These are phyloP conservation scores for Ensete glaucum DNA, from an alignment of 176 grass and related monocot species.

Conservation along the genomic window DNA sequence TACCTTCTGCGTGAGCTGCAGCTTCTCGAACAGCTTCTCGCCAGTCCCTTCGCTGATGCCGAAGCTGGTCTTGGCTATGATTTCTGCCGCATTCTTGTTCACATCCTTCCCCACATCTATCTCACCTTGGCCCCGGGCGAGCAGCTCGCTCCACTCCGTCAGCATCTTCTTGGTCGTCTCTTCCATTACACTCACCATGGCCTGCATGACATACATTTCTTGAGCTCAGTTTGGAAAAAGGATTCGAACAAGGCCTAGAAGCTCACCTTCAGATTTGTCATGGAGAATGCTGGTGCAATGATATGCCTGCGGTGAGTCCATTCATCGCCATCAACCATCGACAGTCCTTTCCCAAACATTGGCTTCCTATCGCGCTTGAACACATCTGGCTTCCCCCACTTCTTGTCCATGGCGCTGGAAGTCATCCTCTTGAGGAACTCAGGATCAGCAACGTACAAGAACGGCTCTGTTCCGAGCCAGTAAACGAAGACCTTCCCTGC, in stretches of 20 bases:
- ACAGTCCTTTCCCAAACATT: conserved; percentile 59
- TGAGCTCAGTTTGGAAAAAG: not conserved
- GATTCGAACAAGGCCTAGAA: not conserved
- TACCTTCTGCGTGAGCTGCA: conserved; percentile 56
- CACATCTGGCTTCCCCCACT: conserved; percentile 85
- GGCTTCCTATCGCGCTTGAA: conserved; percentile 80
- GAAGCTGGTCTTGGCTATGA: conserved; percentile 75
- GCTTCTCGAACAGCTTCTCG: conserved; percentile 46
- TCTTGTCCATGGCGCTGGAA: conserved; percentile 35
- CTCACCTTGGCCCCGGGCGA: conserved; percentile 7
- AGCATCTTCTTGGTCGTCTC: conserved; percentile 54
- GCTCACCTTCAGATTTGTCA: conserved; percentile 58
- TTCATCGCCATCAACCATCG: conserved; percentile 65
- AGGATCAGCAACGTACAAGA: conserved; percentile 77
- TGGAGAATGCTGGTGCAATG: conserved; percentile 76
- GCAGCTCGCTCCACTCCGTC: conserved; percentile 17
- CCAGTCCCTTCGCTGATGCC: conserved; percentile 48
- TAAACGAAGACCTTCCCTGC: conserved; percentile 67
- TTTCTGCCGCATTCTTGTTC: conserved; percentile 56
- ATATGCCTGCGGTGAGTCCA: conserved; percentile 60
- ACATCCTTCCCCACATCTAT: conserved; percentile 48
- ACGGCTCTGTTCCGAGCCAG: conserved; percentile 86
- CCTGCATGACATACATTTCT: conserved; percentile 21
- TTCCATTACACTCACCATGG: conserved; percentile 49
- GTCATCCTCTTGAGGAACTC: conserved; percentile 63